phyloP scores from a whole-genome alignment of 2,329 filamentous ascomycete species.

The Apiospora rasikravindrae region DNA sequence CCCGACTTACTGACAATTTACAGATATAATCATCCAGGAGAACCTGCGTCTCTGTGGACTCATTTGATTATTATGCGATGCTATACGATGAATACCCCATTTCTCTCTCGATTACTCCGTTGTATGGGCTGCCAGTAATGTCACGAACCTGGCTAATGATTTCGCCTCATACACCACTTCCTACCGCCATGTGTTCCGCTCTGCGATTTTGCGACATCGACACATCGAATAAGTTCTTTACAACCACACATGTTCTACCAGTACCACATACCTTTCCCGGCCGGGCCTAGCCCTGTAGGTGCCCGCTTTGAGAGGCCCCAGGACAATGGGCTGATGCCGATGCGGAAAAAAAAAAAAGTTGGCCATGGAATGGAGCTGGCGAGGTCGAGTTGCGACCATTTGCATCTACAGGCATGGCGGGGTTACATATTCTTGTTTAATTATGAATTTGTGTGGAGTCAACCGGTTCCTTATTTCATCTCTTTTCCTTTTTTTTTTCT shows the following conservation, averaged over 20 bases:
- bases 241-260: constrained; percentile 20
- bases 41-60: constrained; percentile 96
- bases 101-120: constrained; percentile 31
- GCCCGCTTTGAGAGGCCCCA: constrained; percentile 5
- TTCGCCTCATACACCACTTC: constrained; percentile 30
- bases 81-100: constrained; percentile 28
- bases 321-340: not conserved
- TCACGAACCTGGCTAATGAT: constrained; percentile 42
- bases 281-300: constrained; percentile 4
- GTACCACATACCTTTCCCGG: constrained; percentile 1
- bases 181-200: constrained; percentile 13
- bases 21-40: constrained; percentile 99
- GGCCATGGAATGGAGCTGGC: constrained; percentile 4
- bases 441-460: constrained; percentile 46
- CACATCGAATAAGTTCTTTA: constrained; percentile 17
- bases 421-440: constrained; percentile 59
- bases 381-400: constrained; percentile 18
- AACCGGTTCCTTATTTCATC: constrained; percentile 35
- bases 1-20: constrained; percentile 44
- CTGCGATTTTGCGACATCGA: constrained; percentile 18
- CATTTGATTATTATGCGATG: constrained; percentile 67
- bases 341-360: constrained; percentile 13
- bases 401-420: constrained; percentile 44
- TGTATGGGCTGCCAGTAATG: constrained; percentile 36
- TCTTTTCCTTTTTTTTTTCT: constrained; percentile 34